These are phyloP conservation scores for Lophium mytilinum DNA, from an alignment of 495 filamentous ascomycete genomes.

Conservation along the genomic window DNA sequence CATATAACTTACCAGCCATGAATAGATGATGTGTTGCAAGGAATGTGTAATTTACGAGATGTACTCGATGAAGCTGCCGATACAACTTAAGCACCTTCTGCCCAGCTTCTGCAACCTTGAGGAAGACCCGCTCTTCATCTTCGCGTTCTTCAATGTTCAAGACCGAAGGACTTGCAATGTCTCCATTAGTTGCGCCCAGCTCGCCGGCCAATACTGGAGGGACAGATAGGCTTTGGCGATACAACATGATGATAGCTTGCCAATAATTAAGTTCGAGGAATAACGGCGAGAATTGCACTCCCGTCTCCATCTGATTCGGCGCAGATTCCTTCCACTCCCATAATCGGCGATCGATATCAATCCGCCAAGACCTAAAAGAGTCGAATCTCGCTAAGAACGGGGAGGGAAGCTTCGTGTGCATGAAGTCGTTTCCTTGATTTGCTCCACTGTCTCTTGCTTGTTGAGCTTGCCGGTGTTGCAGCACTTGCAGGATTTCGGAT, in stretches of 20 bases:
- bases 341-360: conserved; percentile 75
- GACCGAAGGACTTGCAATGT: conserved; percentile 54
- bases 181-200: conserved; percentile 55
- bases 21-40: conserved; percentile 95
- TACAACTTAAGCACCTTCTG: conserved; percentile 88
- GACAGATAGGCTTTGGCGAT: conserved; percentile 84
- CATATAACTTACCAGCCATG: conserved; percentile 65
- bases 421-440: conserved; percentile 57
- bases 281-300: conserved; percentile 76
- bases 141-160: conserved; percentile 54
- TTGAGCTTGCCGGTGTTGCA: conserved; percentile 81
- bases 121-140: conserved; percentile 82
- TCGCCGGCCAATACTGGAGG: conserved; percentile 76
- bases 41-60: conserved; percentile 92
- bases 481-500: conserved; percentile 88
- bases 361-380: conserved; percentile 80
- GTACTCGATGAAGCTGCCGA: conserved; percentile 76
- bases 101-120: conserved; percentile 90
- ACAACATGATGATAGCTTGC: conserved; percentile 96
- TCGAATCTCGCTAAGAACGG: conserved; percentile 79
- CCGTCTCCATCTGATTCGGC: conserved; percentile 66
- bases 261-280: conserved; percentile 94
- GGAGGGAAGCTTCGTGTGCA: conserved; percentile 70
- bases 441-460: conserved; percentile 48
- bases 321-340: conserved; percentile 81